Evolutionary conservation across 331 rosid species (phyloP).

Genomic region (Erythrophleum ivorense): DNA sequence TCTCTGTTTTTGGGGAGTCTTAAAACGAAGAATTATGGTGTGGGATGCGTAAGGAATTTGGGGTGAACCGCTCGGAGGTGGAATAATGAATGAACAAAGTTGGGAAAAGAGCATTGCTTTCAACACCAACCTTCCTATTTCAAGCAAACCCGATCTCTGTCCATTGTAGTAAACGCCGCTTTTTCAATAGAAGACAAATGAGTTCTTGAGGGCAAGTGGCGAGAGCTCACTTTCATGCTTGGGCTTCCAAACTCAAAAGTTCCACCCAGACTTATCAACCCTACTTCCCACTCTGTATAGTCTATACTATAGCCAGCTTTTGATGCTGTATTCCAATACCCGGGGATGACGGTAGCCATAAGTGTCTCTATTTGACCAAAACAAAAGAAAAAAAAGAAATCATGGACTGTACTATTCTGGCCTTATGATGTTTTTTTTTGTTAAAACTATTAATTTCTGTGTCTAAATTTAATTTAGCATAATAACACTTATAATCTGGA

Average conservation of each 20-base stretch:
- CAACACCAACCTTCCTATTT: slow-evolving; percentile 34
- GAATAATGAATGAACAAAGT: slow-evolving; percentile 39
- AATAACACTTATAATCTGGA: neutral
- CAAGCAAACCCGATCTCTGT: slow-evolving; percentile 44
- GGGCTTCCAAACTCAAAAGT: slow-evolving; percentile 23
- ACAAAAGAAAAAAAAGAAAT: too few species aligned
- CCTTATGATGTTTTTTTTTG: too few species aligned
- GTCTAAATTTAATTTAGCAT: neutral
- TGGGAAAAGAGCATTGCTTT: slow-evolving; percentile 33
- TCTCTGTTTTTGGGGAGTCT: neutral
- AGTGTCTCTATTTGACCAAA: neutral
- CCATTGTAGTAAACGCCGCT: slow-evolving; percentile 33
- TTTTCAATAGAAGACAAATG: slow-evolving; percentile 44
- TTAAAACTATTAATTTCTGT: neutral
- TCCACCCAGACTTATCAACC: slow-evolving; percentile 17
- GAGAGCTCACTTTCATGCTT: slow-evolving; percentile 36
- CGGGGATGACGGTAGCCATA: slow-evolving; percentile 20
- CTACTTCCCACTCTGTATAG: neutral
- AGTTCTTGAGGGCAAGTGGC: slow-evolving; percentile 31
- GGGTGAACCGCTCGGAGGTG: slow-evolving; percentile 19
- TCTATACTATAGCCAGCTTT: neutral
- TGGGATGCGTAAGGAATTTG: slow-evolving; percentile 33
- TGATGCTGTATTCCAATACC: neutral
- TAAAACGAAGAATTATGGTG: slow-evolving; percentile 29
- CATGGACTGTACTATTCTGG: too few species aligned